Conservation (phyloP, 2,329 filamentous ascomycete genomes). For the Thelonectria olida region DNA sequence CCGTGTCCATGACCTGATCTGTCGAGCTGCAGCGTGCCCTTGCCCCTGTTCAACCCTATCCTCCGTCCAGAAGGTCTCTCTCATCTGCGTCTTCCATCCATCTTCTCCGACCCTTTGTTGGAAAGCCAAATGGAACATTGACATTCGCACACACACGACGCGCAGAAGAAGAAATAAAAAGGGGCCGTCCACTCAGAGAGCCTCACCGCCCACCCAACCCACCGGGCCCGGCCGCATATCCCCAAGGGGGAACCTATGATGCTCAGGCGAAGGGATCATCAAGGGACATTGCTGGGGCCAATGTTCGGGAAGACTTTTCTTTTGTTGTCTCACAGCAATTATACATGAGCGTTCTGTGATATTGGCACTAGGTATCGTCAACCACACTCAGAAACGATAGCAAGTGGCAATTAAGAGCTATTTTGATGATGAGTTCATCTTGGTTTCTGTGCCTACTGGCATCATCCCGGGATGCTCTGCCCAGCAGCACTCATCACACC, state of each 20-base stretch:
- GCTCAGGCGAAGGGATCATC: neutral
- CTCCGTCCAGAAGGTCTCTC: conserved; percentile 6
- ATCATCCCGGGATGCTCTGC: conserved; percentile 24
- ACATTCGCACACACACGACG: conserved; percentile 11
- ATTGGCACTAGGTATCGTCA: too few relatives aligned
- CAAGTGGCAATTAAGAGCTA: neutral
- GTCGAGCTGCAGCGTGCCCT: conserved; percentile 26
- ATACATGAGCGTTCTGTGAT: neutral
- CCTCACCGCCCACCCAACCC: conserved; percentile 28
- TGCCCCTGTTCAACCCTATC: conserved; percentile 26
- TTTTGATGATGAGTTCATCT: neutral
- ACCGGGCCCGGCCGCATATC: conserved; percentile 16
- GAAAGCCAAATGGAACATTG: conserved; percentile 19
- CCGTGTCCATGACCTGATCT: conserved; percentile 32
- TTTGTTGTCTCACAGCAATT: conserved; percentile 1
- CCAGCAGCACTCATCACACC: conserved; percentile 13
- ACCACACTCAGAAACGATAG: neutral
- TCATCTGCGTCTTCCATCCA: too few relatives aligned
- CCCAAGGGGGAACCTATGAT: conserved; percentile 1
- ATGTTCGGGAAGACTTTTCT: conserved; percentile 5
- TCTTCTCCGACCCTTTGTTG: conserved; percentile 16
- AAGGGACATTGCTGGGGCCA: neutral
- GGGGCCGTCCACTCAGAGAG: conserved; percentile 23
- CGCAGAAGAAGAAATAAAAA: conserved; percentile 23
- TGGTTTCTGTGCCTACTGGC: conserved; percentile 1